These are phyloP conservation scores for Cucurbita argyrosperma DNA, from an alignment of 306 rosid species.

Conservation along the genomic window DNA sequence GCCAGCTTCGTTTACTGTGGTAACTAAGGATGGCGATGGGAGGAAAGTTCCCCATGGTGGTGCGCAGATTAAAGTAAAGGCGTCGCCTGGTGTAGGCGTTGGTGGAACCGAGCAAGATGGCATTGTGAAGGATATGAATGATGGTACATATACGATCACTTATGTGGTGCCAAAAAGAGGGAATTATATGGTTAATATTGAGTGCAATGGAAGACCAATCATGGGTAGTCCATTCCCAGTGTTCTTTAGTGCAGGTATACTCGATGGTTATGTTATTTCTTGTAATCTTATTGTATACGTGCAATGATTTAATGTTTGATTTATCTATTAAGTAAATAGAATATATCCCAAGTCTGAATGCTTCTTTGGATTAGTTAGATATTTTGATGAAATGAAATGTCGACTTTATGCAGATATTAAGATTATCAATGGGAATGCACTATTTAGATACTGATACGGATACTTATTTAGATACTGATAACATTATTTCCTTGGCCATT, in stretches of 20 bases:
- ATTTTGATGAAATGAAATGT: not conserved
- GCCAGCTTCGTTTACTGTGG: slow-evolving; percentile 57
- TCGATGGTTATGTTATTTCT: not conserved
- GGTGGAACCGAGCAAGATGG: slow-evolving; percentile 97
- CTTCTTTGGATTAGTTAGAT: not conserved
- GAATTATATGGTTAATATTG: slow-evolving; percentile 86
- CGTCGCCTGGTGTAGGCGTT: slow-evolving; percentile 75
- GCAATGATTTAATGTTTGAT: not conserved
- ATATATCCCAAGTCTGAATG: not conserved
- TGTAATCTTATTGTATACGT: not conserved
- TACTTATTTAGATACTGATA: not conserved
- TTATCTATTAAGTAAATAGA: not conserved
- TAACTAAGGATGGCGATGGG: slow-evolving; percentile 78
- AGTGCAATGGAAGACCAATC: slow-evolving; percentile 81
- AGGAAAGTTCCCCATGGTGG: slow-evolving; percentile 68
- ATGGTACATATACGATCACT: slow-evolving; percentile 75
- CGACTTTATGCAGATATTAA: not conserved
- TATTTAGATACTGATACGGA: not conserved
- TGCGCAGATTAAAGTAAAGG: slow-evolving; percentile 59
- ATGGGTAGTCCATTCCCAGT: slow-evolving; percentile 98
- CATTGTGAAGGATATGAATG: slow-evolving; percentile 87
- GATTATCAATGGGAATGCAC: not conserved
- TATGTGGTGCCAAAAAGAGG: slow-evolving; percentile 95
- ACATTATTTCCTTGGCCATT: not conserved
- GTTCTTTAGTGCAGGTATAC: slow-evolving; percentile 92